Base-by-base conservation (phyloP, 495 filamentous ascomycete species). In the Aspergillus mulundensis region DNA sequence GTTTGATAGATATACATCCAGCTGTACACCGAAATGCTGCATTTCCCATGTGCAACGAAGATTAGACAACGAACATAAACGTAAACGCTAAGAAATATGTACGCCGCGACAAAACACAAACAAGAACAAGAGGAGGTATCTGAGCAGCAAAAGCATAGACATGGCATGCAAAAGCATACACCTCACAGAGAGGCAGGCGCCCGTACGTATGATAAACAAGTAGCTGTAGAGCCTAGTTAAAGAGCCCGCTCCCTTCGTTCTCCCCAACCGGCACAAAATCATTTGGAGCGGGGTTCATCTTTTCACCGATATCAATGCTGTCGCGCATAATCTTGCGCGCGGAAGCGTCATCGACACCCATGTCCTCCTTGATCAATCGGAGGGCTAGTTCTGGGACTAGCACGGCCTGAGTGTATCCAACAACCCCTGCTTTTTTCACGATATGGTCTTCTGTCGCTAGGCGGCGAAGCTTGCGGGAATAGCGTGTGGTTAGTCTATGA, bases 301-400 rank as follows among this genome's bases (percentile, higher is more conserved):
- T 73, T 59, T 91, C 83, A 11, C 93, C 93, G 14, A 97, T 69
- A n/a, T 81, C 81, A 21, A 80, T 79, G 65, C 90, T 96, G 25
- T 92, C 87, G 8, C 77, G 67, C 61, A 97, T 61, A 19, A 96
- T 84, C 50, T 73, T 66, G 62, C 87, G 77, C 15, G 91, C 90
- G 57, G 77, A 66, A 43, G 83, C 82, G 50, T 82, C 81, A 6
- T 71, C 70, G n/a, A 87, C 79, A 0, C 68, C 64, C 88, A 97
- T 88, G 64, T 98, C 94, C 59, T 96, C 87, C 75, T 81, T 88
- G 23, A 97, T 86, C 16, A 98, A 77, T 58, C 74, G 70, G 1
- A 89, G 76, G 5, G 87, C 82, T 46, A 97, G 67, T 66, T 98
- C 94, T 0, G 92, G 92, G 14, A 95, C 91, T 40, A 97, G 72